Evolutionary conservation across 1,284 basidiomycete species (phyloP), one percentile per base, ranked within the genome.

Genomic region (Ganoderma sinense): DNA sequence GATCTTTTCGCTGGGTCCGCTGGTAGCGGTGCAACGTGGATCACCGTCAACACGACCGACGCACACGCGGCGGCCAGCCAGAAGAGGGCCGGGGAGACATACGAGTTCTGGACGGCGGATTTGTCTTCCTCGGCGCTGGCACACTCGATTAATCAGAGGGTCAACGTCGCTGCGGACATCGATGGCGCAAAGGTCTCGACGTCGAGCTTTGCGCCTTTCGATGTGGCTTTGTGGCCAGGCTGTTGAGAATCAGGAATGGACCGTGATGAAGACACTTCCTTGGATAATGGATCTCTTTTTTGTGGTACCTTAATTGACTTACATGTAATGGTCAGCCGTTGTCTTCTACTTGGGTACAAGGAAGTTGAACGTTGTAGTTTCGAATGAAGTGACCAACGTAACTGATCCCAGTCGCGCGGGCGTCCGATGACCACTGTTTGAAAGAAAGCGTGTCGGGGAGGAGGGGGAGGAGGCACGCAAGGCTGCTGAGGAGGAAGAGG

Each of bases 161-260:
- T 45, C 39, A 62, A 62, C 60, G 11, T 62, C 39, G 60, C 40
- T 23, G 60, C 60, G 60, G 60, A 62, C n/a, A 29, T 62, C n/a
- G 60, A 39, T 5, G 40, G 60, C 26, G 2, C 40, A 13, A 39
- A 41, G 36, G 14, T 62, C 40, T 20, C 39, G 26, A 62, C 60
- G 40, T n/a, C 60, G 10, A 43, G 40, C 60, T 62, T 61, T 23
- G 20, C 7, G 51, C 23, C 23, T 6, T 55, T 33, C 29, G 31
- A 14, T 29, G 6, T 20, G 29, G 8, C 1, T 1, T n/a, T 51
- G 7, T 51, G n/a, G 45, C 26, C 26, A 10, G 5, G 16, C 1
- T 55, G 53, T 29, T 55, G 26, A 55, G 53, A 23, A 16, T 23
- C 10, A 53, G 41, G 48, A 23, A 10, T 39, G 36, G 36, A 39